A percentile compares a stretch with the other conserved stretches of the same genome.
These are phyloP conservation scores for Zoysia matrella DNA, from an alignment of 202 grass and related monocot species.

Conservation along the genomic window DNA sequence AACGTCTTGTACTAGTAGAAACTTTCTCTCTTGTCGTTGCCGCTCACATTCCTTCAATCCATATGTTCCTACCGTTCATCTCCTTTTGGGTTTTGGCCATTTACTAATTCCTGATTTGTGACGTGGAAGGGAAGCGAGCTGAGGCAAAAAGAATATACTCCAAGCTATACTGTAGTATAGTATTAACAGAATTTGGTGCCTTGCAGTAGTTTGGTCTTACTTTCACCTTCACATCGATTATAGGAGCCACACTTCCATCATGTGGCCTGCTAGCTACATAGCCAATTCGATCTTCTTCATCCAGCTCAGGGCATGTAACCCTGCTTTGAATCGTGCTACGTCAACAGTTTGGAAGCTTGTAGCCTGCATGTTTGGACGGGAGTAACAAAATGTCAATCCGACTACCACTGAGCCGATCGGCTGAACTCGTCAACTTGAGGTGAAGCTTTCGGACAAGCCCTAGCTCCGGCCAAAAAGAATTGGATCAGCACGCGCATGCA, in stretches of 20 bases:
- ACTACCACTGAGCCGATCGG: neutral
- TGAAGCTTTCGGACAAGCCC: neutral
- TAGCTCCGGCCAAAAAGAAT: slow-evolving; percentile 1
- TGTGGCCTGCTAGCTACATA: neutral
- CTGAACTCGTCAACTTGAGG: neutral
- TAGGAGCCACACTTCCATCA: neutral
- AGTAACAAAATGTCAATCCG: neutral
- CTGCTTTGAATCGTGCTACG: too few relatives aligned
- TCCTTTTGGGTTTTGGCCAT: too few relatives aligned
- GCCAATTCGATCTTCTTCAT: neutral
- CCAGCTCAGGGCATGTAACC: neutral
- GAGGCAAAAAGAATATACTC: too few relatives aligned
- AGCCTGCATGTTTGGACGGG: neutral
- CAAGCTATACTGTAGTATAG: too few relatives aligned
- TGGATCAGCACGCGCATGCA: neutral
- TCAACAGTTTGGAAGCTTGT: too few relatives aligned
- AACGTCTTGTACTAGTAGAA: too few relatives aligned
- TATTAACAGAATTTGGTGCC: too few relatives aligned
- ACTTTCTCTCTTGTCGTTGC: neutral
- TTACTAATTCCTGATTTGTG: too few relatives aligned
- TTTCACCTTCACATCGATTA: neutral
- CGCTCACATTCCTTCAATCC: slow-evolving; percentile 1
- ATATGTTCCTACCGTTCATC: neutral
- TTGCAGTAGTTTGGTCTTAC: neutral
- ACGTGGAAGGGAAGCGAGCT: too few relatives aligned